Evolutionary conservation across 768 basidiomycete genomes (phyloP), one percentile per base, ranked within the genome.

Genomic region (Calvatia gigantea): DNA sequence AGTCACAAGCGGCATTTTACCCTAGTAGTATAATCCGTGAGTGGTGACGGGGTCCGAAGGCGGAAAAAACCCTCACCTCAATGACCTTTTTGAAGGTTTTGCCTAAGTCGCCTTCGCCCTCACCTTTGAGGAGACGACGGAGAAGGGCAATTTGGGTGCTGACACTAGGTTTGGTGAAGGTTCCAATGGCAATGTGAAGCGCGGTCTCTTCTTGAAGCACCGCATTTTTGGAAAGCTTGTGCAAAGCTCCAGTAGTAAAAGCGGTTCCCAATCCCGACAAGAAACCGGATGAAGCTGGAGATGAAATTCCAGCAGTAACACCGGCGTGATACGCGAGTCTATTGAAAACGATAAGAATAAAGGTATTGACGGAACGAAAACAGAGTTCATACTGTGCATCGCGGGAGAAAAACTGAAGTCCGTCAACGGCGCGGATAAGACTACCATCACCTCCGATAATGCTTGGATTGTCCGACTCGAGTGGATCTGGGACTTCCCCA

Each of bases 141-240:
- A 91, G 71, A 12, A 78, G 73, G 3, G 79, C 83, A 50, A 90
- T 84, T 59, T 88, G 83, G 3, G 87, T 86, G 65, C 86, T 86
- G 42, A 86, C 75, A 55, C 86, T 86, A 1, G 76, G 72, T 2
- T 60, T 65, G 3, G 67, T 63, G 31, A n/a, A 48, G 6, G 70
- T 69, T 12, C 69, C 72, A 62, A 94, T 65, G 12, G 72, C 62
- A 60, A 94, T 69, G 57, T 90, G 87, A 4, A 91, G 64, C 3
- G 86, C 86, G 0, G 76, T 75, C 7, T 75, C 69, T 4, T 84
- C 78, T 65, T 87, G 80, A 31, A 87, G 54, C 31, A 90, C 69
- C 28, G 87, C 86, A 17, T 79, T 79, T 2, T 74, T 62, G 19
- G 78, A 76, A 19, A 90, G 75, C 54, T 77, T 77, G 51, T 87